Base-by-base conservation (phyloP, 176 grass and related monocot genomes). In the Raddia distichophylla region DNA sequence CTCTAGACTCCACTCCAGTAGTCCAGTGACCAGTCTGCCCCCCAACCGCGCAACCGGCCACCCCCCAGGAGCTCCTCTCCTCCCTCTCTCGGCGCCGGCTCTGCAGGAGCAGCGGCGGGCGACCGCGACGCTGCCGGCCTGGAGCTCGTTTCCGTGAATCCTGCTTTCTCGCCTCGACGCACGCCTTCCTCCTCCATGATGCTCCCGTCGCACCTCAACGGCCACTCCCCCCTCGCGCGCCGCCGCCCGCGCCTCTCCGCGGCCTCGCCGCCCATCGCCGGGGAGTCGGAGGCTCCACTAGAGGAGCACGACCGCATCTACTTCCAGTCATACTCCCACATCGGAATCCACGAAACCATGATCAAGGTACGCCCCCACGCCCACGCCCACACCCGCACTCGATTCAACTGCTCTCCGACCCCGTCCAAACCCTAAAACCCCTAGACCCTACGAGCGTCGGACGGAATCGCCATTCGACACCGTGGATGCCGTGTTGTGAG, bases 331-430 rank as follows among this genome's bases (percentile, higher is more conserved):
- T 97, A 97, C 69, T 82, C 94, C 82, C 90, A 97, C 60, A 70
- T 97, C 78, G 89, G 80, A 40, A 92, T 97, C 82, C 94, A 97
- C 55, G 89, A 94, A 75, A 67, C 84, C 62, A 97, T 97, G 94
- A 94, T 97, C 69, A 94, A 94, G 91, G 94, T 97, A 60, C 67
- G 40, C 35, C 0, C 7, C 68, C 78, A 90, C 59, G 27, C 88
- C 64, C 88, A 80, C 65, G 40, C 83, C 42, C 68, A 7, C 10
- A 34, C 5, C 55, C 13, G 0, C 22, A 43, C 2, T 73, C 33
- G 66, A 51, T 89, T 47, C 61, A 46, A 53, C 2, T 37, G 0
- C 44, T 27, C 60, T 11, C 58, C 37, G 37, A 40, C 37, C 14
- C 67, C n/a, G 22, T 58, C 10, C 10, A 58, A 64, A 66, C 32